Evolutionary conservation across 139 green algal genomes (phyloP).

Genomic region (Tetradesmus obliquus): DNA sequence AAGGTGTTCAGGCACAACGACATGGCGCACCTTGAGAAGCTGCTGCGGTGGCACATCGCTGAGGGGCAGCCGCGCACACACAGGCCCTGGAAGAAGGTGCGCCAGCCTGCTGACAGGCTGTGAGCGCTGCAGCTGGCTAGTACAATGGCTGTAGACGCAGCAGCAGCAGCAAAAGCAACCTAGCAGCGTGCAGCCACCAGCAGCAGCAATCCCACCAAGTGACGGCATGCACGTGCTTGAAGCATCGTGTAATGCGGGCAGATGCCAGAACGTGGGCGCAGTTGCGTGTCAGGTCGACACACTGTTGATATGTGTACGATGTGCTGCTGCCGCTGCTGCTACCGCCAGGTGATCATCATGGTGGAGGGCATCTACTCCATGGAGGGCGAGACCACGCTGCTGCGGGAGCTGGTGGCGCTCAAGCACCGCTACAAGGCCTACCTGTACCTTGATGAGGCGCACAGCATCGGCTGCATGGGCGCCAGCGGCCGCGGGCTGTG

Average conservation of each 20-base stretch:
- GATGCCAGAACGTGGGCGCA: too few species aligned
- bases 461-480: conserved; percentile 97
- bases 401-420: conserved; percentile 91
- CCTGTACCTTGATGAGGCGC: conserved; percentile 99
- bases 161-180: neutral
- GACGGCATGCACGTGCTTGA: too few species aligned
- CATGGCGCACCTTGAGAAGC: conserved; percentile 85
- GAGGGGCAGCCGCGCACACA: conserved; percentile 94
- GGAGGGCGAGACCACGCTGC: conserved; percentile 93
- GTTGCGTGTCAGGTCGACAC: too few species aligned
- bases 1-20: conserved; percentile 95
- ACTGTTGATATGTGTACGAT: neutral
- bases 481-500: conserved; percentile 81
- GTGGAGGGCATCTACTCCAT: conserved; percentile 99
- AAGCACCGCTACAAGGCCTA: conserved; percentile 97
- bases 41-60: conserved; percentile 88
- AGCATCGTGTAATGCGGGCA: too few species aligned
- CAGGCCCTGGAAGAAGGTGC: conserved; percentile 94
- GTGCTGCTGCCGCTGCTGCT: neutral
- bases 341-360: conserved; percentile 89
- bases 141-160: neutral
- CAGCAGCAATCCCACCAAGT: too few species aligned
- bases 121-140: neutral
- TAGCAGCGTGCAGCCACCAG: too few species aligned
- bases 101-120: neutral